Conservation (phyloP, 257 asterid genomes). For the Solanum dulcamara region DNA sequence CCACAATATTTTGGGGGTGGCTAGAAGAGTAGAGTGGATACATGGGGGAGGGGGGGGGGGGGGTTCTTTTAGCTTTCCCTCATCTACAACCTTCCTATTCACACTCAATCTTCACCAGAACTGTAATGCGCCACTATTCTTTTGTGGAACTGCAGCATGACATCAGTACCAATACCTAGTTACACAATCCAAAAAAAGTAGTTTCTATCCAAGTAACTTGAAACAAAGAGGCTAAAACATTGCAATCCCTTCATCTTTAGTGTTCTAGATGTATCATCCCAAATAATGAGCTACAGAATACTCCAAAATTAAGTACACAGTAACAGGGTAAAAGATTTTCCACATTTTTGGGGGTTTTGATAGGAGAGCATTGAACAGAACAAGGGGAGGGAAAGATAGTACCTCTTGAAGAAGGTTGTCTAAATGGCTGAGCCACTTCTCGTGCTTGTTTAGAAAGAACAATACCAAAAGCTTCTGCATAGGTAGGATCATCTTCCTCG, state of each 20-base stretch:
- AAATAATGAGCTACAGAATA: not conserved
- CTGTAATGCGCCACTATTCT: not conserved
- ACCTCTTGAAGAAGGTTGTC: slow-evolving; percentile 57
- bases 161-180: not conserved
- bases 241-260: not conserved
- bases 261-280: not conserved
- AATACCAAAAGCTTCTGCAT: slow-evolving; percentile 87
- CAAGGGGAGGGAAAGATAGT: not conserved
- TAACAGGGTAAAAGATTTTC: not conserved
- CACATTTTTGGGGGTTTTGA: not conserved
- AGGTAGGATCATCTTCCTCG: slow-evolving; percentile 88
- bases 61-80: not conserved
- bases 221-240: not conserved
- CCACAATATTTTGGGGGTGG: not conserved
- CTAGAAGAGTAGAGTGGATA: not conserved
- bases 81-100: not conserved
- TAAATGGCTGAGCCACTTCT: slow-evolving; percentile 35
- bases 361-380: not conserved
- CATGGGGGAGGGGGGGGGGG: not conserved
- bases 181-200: not conserved
- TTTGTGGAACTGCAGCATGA: not conserved
- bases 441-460: slow-evolving; percentile 31
- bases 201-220: not conserved
- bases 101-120: not conserved
- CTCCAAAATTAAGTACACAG: not conserved